These are phyloP conservation scores for Narthecium ossifragum DNA, from an alignment of 106 monocot species.

Conservation along the genomic window DNA sequence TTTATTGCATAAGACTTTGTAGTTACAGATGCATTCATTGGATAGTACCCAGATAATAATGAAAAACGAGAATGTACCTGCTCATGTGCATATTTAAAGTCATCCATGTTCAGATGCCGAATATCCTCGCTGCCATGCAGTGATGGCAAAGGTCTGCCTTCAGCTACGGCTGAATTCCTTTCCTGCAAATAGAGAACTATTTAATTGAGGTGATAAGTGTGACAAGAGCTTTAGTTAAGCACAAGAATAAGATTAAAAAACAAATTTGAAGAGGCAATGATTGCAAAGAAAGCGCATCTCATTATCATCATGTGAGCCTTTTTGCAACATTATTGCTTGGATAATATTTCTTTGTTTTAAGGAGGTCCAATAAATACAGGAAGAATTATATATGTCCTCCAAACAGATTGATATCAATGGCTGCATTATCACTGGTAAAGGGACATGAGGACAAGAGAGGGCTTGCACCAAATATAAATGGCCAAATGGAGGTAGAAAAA, in stretches of 20 bases:
- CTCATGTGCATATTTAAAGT: conserved; percentile 81
- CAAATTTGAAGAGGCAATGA: not conserved
- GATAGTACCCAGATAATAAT: not conserved
- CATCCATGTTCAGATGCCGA: conserved; percentile 65
- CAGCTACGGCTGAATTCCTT: conserved; percentile 48
- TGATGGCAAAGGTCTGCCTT: conserved; percentile 48
- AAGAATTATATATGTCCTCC: too few relatives aligned
- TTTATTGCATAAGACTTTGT: too few relatives aligned
- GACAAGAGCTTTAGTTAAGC: not conserved
- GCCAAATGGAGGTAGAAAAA: too few relatives aligned
- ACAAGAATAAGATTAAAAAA: not conserved
- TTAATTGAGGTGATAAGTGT: not conserved
- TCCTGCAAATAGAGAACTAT: conserved; percentile 40
- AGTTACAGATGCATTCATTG: not conserved
- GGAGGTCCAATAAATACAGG: too few relatives aligned
- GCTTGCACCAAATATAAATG: too few relatives aligned
- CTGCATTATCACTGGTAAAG: too few relatives aligned
- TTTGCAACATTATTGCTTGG: not conserved
- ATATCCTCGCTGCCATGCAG: conserved; percentile 40
- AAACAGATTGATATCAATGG: too few relatives aligned
- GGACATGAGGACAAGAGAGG: too few relatives aligned
- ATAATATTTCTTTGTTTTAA: not conserved
- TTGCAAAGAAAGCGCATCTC: not conserved
- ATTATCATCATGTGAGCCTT: not conserved
- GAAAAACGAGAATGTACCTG: conserved; percentile 41